Percentiles rank a stretch among this genome's conserved stretches.
These are phyloP conservation scores for Porcisia hertigi DNA, from an alignment of 208 protist species.

Conservation along the genomic window DNA sequence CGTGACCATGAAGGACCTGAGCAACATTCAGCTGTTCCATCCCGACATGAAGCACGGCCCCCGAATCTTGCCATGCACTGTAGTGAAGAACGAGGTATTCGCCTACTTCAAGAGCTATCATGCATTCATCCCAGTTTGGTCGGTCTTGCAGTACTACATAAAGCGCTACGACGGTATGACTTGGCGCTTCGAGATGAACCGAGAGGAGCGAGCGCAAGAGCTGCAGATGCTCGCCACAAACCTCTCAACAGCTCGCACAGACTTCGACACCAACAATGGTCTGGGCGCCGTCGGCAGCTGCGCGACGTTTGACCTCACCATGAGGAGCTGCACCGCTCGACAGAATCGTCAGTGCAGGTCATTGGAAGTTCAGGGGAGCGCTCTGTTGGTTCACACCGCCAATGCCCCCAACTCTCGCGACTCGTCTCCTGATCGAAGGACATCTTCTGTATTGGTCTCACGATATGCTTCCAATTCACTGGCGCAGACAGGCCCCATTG, in stretches of 20 bases:
- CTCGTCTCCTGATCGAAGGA: neutral
- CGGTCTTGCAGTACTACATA: conserved; percentile 42
- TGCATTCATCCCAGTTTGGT: conserved; percentile 46
- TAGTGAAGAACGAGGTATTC: conserved; percentile 46
- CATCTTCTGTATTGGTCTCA: neutral
- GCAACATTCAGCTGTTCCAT: conserved; percentile 38
- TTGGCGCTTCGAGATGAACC: conserved; percentile 52
- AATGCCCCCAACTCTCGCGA: neutral
- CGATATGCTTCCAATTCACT: no score
- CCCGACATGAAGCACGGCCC: conserved; percentile 27
- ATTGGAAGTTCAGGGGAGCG: neutral
- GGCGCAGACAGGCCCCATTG: neutral
- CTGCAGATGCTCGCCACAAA: conserved; percentile 28
- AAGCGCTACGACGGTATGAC: conserved; percentile 32
- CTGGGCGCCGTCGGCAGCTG: conserved; percentile 6
- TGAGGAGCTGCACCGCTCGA: conserved; percentile 29
- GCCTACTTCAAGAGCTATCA: conserved; percentile 34
- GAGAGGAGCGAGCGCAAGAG: conserved; percentile 26
- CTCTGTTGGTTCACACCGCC: neutral
- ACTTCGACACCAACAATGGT: neutral
- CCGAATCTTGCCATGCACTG: conserved; percentile 28
- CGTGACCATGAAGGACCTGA: conserved; percentile 32
- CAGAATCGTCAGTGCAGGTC: conserved; percentile 4
- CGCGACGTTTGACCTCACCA: conserved; percentile 36
- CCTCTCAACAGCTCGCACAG: neutral